Evolutionary conservation across 2,329 filamentous ascomycete genomes (phyloP), one percentile per base, ranked within the genome.

Genomic region (Beauveria asiatica): DNA sequence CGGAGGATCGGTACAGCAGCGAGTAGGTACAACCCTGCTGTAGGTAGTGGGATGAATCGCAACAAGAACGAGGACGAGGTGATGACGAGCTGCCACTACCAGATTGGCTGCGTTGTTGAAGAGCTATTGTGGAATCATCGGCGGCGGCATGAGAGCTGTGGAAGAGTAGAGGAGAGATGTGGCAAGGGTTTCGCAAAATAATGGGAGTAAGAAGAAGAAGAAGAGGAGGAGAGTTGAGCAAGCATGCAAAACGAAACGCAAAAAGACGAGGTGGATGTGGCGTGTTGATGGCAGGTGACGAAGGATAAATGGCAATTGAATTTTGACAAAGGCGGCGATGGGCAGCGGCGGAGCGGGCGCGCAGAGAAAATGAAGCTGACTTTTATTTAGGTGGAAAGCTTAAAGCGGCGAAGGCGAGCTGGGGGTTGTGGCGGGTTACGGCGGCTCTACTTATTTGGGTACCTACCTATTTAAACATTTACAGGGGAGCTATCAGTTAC

Each of bases 271-370:
- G 23, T 19, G 37, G 56, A 58, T 30, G 37, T 41, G 45, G 54
- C 46, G 56, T 58, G 46, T 48, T 58, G 56, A 51, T 58, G 49
- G 39, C 57, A 59, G 57, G 57, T 59, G 57, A 59, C 57, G 57
- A 39, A 52, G 27, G 39, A 59, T 37, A 2, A 16, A 37, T 37
- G 33, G 33, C 33, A 37, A 16, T 16, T 59, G 25, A 27, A 5
- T n/a, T 42, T 41, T 59, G 48, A 48, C 49, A 53, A 59, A 52
- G 56, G 56, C 56, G 56, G 46, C 46, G 56, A 51, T 49, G 56
- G 7, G 33, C 27, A 8, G 27, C 23, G 11, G 19, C n/a, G 6
- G 54, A 17, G 39, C 52, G 41, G 52, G 23, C 33, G 17, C 23
- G 23, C 7, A 16, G 45, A 57, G 54, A 57, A 57, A 50, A 42